Evolutionary conservation across 2,329 filamentous ascomycete genomes (phyloP), one percentile per base, ranked within the genome.

Genomic region (Fusarium illudens): DNA sequence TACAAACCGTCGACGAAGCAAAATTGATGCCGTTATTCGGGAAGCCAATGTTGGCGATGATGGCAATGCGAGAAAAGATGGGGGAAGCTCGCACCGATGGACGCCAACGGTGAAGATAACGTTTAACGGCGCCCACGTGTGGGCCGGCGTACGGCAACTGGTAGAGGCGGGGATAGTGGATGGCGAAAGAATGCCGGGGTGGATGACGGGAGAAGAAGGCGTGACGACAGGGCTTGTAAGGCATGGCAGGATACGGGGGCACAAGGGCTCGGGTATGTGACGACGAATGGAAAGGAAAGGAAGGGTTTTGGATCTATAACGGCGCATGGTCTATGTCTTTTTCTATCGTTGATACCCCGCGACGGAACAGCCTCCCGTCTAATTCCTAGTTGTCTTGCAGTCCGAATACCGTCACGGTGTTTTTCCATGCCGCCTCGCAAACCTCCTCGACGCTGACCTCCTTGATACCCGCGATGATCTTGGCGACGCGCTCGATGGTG

Each of bases 131-230:
- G 78, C 85, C 1, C 92, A 97, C 75, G 89, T 97, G 3, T 95
- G 96, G 79, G 90, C 90, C 0, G 94, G 94, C 0, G 84, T 97
- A 22, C 86, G 92, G 49, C 88, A 91, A 73, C 83, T 97, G 30
- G 91, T 95, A 0, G 93, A 96, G 77, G 81, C 87, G 15, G 93
- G 92, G 1, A 84, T 92, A 52, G 82, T 97, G 25, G 89, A 96
- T 75, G 90, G 92, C 2, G 86, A 89, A 72, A 87, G 83, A 57
- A 94, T 96, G 91, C 93, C 94, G 0, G 91, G 91, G 0, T 97
- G 93, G 93, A 90, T 97, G 90, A 96, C 93, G 1, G 94, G 93
- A 2, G 93, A 97, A 73, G 91, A 93, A 44, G 91, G 90, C 1
- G 89, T 96, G 6, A 96, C 92, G 55, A 84, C 89, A 34, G 91